Conservation (phyloP, 2,329 filamentous ascomycete species). For the Exophiala spinifera region DNA sequence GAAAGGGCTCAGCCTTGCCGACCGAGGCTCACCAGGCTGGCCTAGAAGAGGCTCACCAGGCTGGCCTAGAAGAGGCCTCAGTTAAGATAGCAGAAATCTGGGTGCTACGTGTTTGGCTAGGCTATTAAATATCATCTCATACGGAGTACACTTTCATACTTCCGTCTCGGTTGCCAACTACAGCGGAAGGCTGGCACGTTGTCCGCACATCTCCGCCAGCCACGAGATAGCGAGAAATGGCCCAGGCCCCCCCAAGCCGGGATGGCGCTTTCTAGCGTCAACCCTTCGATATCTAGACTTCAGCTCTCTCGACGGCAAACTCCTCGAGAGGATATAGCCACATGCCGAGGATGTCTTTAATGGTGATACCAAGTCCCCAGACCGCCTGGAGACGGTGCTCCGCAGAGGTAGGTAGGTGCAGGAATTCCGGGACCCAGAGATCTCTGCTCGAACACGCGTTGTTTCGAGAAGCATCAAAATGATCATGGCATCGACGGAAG, state of each 20-base stretch:
- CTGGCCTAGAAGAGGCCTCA: no score
- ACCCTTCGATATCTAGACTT: not conserved
- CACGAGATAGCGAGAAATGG: not conserved
- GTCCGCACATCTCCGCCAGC: not conserved
- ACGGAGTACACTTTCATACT: no score
- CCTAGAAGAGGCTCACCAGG: no score
- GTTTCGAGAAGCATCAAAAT: not conserved
- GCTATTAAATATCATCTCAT: not conserved
- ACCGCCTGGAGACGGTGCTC: no score
- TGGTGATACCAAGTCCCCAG: no score
- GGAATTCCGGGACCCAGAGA: not conserved
- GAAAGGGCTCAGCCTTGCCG: no score
- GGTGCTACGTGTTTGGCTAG: no score
- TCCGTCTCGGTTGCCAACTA: no score
- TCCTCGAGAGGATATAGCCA: not conserved
- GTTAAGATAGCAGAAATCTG: no score
- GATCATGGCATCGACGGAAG: not conserved
- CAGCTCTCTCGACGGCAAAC: not conserved
- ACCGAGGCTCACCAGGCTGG: no score
- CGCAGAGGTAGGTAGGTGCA: not conserved
- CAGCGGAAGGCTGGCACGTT: not conserved
- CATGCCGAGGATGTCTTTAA: no score
- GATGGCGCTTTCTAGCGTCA: not conserved
- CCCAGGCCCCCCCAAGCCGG: not conserved
- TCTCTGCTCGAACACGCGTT: no score